Conservation (phyloP, 1,139 yeast species). For the Sugiyamaella novakii region DNA sequence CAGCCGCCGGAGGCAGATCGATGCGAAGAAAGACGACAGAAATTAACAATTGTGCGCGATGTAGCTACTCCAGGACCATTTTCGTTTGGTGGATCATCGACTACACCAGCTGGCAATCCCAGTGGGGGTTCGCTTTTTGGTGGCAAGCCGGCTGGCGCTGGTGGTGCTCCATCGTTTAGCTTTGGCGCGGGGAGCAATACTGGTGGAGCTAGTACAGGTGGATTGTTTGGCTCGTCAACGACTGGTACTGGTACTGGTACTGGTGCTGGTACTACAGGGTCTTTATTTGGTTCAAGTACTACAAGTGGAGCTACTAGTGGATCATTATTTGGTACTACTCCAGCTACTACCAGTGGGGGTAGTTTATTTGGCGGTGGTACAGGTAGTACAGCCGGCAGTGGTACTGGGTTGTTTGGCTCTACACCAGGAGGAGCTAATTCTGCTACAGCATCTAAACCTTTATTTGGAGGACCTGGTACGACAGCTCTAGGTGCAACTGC, state of each 20-base stretch:
- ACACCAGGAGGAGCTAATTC: constrained; percentile 2
- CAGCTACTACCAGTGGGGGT: constrained; percentile 17
- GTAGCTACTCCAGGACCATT: constrained; percentile 18
- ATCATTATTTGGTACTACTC: constrained; percentile 14
- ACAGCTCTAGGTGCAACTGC: no score
- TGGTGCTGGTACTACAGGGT: not conserved
- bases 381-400: not conserved
- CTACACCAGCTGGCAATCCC: constrained; percentile 22
- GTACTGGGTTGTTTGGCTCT: constrained; percentile 5
- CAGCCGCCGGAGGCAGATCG: no score
- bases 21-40: not conserved
- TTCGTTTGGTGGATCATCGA: constrained; percentile 18
- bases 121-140: constrained; percentile 9
- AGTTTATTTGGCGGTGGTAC: constrained; percentile 15
- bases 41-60: not conserved
- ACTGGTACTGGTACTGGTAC: constrained; percentile 3
- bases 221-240: constrained; percentile 7
- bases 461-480: no score
- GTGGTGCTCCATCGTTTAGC: not conserved
- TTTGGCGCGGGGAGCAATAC: constrained; percentile 18
- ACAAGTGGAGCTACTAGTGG: constrained; percentile 1
- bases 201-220: not conserved
- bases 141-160: not conserved
- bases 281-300: not conserved
- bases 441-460: no score